Conservation (phyloP, 805 yeast species). For the Starmerella khaoyaiensis region DNA sequence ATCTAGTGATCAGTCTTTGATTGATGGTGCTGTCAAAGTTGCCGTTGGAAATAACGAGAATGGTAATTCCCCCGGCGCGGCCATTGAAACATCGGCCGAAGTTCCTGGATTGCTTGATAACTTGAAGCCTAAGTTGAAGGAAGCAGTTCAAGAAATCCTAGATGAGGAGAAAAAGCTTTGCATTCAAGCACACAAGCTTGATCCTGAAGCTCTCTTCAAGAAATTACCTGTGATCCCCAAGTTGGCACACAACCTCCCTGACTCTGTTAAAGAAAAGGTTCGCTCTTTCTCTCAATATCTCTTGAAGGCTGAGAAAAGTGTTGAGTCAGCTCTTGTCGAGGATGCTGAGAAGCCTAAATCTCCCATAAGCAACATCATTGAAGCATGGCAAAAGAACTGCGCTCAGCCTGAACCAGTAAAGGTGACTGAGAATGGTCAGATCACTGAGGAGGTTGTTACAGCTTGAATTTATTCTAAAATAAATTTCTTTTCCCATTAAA, state of each 20-base stretch:
- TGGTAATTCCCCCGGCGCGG: no score
- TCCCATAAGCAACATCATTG: no score
- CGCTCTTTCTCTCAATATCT: no score
- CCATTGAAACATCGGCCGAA: neutral
- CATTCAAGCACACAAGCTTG: neutral
- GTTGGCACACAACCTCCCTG: constrained; percentile 5
- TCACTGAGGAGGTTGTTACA: no score
- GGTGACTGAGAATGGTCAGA: no score
- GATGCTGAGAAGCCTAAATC: no score
- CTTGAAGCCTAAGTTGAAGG: constrained; percentile 8
- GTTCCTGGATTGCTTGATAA: constrained; percentile 1
- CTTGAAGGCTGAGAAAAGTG: no score
- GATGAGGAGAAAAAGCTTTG: constrained; percentile 8
- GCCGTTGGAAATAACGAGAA: neutral
- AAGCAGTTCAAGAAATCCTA: constrained; percentile 5
- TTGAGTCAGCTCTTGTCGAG: no score
- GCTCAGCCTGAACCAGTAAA: no score
- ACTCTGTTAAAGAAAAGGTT: constrained; percentile 4
- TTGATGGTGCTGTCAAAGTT: neutral
- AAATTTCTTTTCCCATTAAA: no score
- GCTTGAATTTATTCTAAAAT: no score
- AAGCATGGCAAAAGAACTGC: no score
- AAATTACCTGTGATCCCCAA: constrained; percentile 3
- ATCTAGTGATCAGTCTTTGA: neutral
- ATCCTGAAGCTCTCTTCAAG: neutral